Conservation (phyloP, 768 basidiomycete genomes). For the Collybia mongolica region DNA sequence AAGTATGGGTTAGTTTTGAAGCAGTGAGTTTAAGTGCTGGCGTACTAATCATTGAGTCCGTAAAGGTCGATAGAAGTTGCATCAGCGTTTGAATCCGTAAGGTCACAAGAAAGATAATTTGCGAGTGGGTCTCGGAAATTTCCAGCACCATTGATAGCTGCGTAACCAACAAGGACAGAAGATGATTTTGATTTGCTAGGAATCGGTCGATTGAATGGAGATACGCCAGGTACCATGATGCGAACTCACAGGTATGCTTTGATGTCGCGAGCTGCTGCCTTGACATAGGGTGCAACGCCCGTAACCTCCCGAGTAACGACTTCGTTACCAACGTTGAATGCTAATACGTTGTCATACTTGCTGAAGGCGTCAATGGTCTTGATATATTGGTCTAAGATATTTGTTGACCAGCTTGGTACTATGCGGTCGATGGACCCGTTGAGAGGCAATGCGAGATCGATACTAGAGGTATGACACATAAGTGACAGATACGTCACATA, state of each 20-base stretch:
- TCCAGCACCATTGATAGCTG: slow-evolving; percentile 74
- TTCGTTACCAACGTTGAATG: slow-evolving; percentile 91
- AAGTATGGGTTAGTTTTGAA: not conserved
- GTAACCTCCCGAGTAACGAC: slow-evolving; percentile 56
- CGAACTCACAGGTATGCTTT: slow-evolving; percentile 78
- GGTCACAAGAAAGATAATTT: slow-evolving; percentile 78
- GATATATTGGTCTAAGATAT: slow-evolving; percentile 76
- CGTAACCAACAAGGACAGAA: slow-evolving; percentile 75
- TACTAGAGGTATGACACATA: slow-evolving; percentile 38
- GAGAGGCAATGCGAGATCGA: slow-evolving; percentile 82
- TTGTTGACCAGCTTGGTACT: slow-evolving; percentile 77
- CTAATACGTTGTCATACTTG: slow-evolving; percentile 88
- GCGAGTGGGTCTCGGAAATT: slow-evolving; percentile 68
- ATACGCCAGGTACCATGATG: not conserved
- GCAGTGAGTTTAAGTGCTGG: slow-evolving; percentile 5
- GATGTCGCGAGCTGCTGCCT: slow-evolving; percentile 87
- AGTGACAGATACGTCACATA: not conserved
- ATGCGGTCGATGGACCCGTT: slow-evolving; percentile 83
- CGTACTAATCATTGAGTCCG: slow-evolving; percentile 86
- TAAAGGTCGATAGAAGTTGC: slow-evolving; percentile 76
- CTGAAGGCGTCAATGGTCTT: slow-evolving; percentile 75
- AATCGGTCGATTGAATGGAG: slow-evolving; percentile 8
- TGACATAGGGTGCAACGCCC: slow-evolving; percentile 73
- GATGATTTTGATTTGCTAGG: slow-evolving; percentile 65
- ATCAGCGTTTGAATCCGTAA: slow-evolving; percentile 48